Evolutionary conservation across 2,329 filamentous ascomycete genomes (phyloP).

Genomic region (Pestalotiopsis sp.): DNA sequence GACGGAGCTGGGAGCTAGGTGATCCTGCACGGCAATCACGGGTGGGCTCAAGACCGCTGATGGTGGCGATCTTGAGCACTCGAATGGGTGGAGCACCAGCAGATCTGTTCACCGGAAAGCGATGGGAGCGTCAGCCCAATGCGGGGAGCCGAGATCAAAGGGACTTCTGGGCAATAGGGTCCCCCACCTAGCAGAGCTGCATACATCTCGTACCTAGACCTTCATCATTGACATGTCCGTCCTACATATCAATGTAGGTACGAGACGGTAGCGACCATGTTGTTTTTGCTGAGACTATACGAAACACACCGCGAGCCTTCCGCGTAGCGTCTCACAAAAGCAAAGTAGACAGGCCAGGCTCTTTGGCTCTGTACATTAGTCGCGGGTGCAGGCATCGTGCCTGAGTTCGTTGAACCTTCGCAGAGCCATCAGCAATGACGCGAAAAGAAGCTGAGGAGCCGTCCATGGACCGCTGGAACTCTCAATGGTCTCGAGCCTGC

Average conservation of each 20-base stretch:
- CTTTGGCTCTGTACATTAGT: neutral
- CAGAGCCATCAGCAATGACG: neutral
- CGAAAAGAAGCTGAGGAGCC: neutral
- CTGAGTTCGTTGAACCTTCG: neutral
- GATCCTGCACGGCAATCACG: neutral
- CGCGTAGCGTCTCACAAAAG: neutral
- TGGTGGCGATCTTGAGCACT: neutral
- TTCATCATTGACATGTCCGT: neutral
- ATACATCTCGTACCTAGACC: neutral
- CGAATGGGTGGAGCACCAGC: neutral
- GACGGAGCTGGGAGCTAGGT: neutral
- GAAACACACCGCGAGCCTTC: neutral
- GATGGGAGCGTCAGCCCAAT: neutral
- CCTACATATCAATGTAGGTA: neutral
- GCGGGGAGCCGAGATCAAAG: conserved; percentile 7
- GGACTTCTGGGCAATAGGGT: neutral
- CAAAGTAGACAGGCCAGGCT: neutral
- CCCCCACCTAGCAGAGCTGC: neutral
- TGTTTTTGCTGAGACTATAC: conserved; percentile 1
- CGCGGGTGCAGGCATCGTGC: neutral
- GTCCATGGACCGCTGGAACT: neutral
- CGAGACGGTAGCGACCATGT: neutral
- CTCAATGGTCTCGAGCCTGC: neutral
- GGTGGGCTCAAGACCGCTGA: neutral
- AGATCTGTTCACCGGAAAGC: neutral